Base-by-base conservation (phyloP, 2,329 filamentous ascomycete genomes). In the Xylaria sp. region DNA sequence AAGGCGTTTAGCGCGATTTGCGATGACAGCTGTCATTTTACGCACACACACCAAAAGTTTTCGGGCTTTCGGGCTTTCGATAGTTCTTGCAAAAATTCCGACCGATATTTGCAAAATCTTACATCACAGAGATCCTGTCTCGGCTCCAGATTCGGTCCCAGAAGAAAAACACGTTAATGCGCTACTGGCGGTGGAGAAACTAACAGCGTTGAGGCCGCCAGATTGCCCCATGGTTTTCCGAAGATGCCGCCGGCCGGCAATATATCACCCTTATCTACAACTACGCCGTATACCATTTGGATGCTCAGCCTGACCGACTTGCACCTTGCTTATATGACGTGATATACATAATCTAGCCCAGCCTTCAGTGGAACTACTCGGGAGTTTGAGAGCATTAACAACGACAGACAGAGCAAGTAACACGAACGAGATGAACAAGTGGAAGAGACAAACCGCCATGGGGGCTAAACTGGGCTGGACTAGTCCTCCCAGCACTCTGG, bases 401-500 rank as follows among this genome's bases (percentile, higher is more conserved):
- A 40, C 13, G 13, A 40, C 11, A 40, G 4, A 6, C 38, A 17
- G 13, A 40, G 13, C 13, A 40, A 28, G 38, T 40, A 6, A 38
- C 36, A 38, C 13, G 36, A 38, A 38, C 1, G 4, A 38, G 36
- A 38, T 38, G 6, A 7, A 17, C 9, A 53, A 31, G 28, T 33
- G 49, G 17, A 31, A 54, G 33, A 51, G 33, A 40, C 28, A 15
- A 60, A 31, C 7, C 40, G 38, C 40, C 28, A 46, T 20, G 42
- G 51, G 17, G 51, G 38, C 17, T 36, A 40, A 13, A 49, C 49
- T 65, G 33, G 66, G 20, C 46, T 23, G 2, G n/a, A n/a, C 65
- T 64, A 60, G 60, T 48, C 26, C 33, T 67, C 65, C 65, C 65
- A 65, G 48, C 49, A 51, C 46, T 64, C 61, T 56, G 65, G 65